Percentiles rank a stretch among this genome's conserved stretches.
phyloP scores from a whole-genome alignment of 1,284 basidiomycete genomes.

The Pseudozyma thailandica region DNA sequence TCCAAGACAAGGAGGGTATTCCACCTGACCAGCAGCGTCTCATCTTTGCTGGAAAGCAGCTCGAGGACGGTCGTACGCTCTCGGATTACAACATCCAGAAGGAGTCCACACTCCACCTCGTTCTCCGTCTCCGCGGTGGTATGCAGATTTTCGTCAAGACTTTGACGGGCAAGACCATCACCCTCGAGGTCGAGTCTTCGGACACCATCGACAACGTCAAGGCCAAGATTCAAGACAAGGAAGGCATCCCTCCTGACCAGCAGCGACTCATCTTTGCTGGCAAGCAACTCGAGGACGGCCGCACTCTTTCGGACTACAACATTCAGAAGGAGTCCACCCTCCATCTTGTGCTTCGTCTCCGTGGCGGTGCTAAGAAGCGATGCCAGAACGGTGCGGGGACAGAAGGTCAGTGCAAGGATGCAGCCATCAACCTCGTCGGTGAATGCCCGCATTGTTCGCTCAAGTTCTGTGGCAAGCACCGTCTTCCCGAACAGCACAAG shows the following conservation, averaged over 20 bases:
- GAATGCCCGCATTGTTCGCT: slow-evolving; percentile 67
- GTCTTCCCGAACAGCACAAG: slow-evolving; percentile 65
- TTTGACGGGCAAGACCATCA: slow-evolving; percentile 99
- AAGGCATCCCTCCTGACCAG: slow-evolving; percentile 70
- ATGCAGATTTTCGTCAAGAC: slow-evolving; percentile 70
- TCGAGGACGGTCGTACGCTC: slow-evolving; percentile 64
- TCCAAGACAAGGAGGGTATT: slow-evolving; percentile 66
- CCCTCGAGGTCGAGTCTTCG: slow-evolving; percentile 84
- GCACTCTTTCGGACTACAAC: slow-evolving; percentile 70
- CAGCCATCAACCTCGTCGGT: slow-evolving; percentile 66
- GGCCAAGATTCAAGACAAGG: slow-evolving; percentile 67
- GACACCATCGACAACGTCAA: slow-evolving; percentile 91
- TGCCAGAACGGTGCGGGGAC: slow-evolving; percentile 65
- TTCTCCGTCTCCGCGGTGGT: slow-evolving; percentile 84
- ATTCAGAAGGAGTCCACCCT: slow-evolving; percentile 68
- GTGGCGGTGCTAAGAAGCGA: slow-evolving; percentile 67
- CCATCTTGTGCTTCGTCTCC: slow-evolving; percentile 65
- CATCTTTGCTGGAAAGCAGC: slow-evolving; percentile 66
- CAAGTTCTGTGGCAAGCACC: slow-evolving; percentile 65
- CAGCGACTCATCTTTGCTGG: slow-evolving; percentile 71
- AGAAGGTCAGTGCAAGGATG: slow-evolving; percentile 65
- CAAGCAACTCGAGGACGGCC: slow-evolving; percentile 71
- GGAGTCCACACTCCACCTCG: slow-evolving; percentile 96
- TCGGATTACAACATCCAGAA: slow-evolving; percentile 86
- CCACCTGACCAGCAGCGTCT: slow-evolving; percentile 66